Evolutionary conservation across 2,329 filamentous ascomycete genomes (phyloP), one percentile per base, ranked within the genome.

Genomic region (Dothideomycetes sp.): DNA sequence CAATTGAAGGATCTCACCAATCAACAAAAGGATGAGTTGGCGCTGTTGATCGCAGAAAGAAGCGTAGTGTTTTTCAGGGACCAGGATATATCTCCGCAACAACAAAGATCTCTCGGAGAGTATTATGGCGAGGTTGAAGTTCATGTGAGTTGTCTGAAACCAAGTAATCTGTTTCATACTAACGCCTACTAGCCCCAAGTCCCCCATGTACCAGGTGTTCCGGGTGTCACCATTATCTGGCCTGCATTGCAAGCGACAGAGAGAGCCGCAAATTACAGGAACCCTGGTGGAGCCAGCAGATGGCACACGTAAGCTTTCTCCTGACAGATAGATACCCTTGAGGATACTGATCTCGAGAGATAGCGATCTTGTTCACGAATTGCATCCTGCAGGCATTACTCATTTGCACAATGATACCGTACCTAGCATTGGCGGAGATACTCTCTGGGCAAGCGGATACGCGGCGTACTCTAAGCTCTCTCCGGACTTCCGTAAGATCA

Each of bases 401-500:
- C 51, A 55, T 31, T 47, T 57, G 0, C 52, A 57, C 44, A 55
- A 54, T 37, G 50, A 54, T 37, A 78, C 77, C 0, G 65, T 84
- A 0, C 78, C 79, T 14, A 10, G 29, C 10, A 37, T 36, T 8
- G 81, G 81, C 2, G 81, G 81, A 9, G 81, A 85, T 55, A 84
- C 81, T 0, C 69, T 84, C 0, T 85, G 81, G 80, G 77, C 80
- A 0, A 77, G 70, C 42, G 79, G 80, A 1, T 84, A 84, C 52
- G 64, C 73, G 0, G 80, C 80, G 0, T 85, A 85, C 49, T 79
- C 83, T 57, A 84, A 84, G 59, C 68, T 84, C 0, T 81, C 76
- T 1, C 81, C 79, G 0, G 72, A 64, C 2, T 84, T 85, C 61
- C 77, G 80, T 31, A 73, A 73, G 53, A 73, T 84, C 38, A 80